Base-by-base conservation (phyloP, 2,329 filamentous ascomycete species). In the Cordyceps militaris region DNA sequence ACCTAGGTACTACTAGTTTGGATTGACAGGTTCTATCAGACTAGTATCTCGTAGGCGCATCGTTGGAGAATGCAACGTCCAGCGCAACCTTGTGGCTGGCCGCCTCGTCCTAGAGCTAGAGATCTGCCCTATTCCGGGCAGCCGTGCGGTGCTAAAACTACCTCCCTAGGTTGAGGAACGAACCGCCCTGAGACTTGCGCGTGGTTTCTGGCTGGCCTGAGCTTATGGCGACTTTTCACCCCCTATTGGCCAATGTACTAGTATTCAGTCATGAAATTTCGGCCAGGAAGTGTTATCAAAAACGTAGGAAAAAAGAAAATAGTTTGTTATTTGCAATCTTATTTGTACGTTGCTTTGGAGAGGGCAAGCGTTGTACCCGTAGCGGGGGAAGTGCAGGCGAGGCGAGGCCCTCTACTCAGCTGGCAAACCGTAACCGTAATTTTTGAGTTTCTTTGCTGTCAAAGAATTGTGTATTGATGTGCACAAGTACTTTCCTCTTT, bases 21-120 rank as follows among this genome's bases (percentile, higher is more conserved):
- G 6, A 42, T 26, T 51, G 48, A 52, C 34, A 52, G 50, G 32
- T 30, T 23, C 23, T 26, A 44, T 26, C 21, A n/a, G n/a, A n/a
- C n/a, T 11, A 32, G 30, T 32, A 32, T 6, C 6, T 32, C 11
- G 30, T 32, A 47, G 46, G 30, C 16, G 28, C 11, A 26, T 43
- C 50, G 50, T 52, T 42, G 50, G 50, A 52, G 50, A 52, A 43
- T 52, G 36, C 36, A 52, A 52, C 50, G 50, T 30, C 50, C 50
- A 42, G 50, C 36, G 36, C 50, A 52, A 28, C 34, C 34, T 52
- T 43, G 34, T n/a, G 26, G 38, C 51, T 53, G 36, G 26, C 38
- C 50, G 50, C 50, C 36, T 43, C 50, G 38, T 32, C 21, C 19
- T n/a, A 30, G 6, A 14, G 16, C 4, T 13, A 26, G 24, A 40